Evolutionary conservation across 108 stramenopile species (phyloP).

Genomic region (Fragilariopsis cylindrus): DNA sequence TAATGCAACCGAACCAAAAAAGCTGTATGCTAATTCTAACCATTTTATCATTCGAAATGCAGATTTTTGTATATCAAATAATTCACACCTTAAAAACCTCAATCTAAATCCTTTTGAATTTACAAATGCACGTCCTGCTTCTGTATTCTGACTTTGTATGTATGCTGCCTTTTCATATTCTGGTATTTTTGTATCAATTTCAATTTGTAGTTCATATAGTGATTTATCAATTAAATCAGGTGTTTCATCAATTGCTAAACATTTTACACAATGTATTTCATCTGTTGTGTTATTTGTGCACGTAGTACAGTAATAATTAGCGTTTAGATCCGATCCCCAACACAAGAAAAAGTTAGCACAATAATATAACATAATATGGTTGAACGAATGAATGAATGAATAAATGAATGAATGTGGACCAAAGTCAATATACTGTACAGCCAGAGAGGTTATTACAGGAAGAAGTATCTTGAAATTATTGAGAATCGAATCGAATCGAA

Average conservation of each 20-base stretch:
- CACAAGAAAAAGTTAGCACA: too few relatives aligned
- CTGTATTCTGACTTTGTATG: neutral
- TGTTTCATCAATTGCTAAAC: conserved; percentile 6
- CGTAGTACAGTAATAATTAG: too few relatives aligned
- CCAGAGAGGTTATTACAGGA: too few relatives aligned
- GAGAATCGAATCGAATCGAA: too few relatives aligned
- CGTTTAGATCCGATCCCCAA: too few relatives aligned
- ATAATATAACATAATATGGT: too few relatives aligned
- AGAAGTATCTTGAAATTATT: too few relatives aligned
- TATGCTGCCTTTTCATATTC: neutral
- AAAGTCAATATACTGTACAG: too few relatives aligned
- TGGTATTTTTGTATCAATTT: neutral
- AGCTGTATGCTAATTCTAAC: neutral
- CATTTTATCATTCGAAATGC: conserved; percentile 28
- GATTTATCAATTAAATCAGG: neutral
- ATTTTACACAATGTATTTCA: conserved; percentile 8
- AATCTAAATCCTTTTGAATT: conserved; percentile 26
- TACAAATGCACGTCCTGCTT: conserved; percentile 1
- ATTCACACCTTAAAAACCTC: conserved; percentile 41
- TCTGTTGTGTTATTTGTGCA: neutral
- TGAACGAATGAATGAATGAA: too few relatives aligned
- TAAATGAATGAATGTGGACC: too few relatives aligned
- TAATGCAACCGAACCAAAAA: neutral
- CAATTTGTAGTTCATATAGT: neutral
- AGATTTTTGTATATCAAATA: conserved; percentile 27